Conservation (phyloP, 768 basidiomycete species). For the Suillus alpinus region DNA sequence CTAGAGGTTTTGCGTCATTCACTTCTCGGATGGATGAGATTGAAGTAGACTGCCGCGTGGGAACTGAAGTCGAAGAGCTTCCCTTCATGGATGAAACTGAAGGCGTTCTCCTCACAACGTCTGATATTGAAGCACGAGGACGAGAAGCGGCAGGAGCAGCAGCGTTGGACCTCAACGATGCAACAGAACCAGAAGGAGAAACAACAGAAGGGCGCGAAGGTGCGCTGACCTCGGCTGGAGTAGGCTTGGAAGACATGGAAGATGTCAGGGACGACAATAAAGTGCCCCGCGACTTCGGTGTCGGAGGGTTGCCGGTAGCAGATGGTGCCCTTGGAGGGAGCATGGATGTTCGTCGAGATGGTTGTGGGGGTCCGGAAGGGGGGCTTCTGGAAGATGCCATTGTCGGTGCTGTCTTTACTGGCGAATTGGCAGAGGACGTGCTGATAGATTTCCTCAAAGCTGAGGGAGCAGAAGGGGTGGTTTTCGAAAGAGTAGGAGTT, state of each 20-base stretch:
- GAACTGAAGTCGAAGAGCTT: conserved; percentile 31
- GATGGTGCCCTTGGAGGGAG: conserved; percentile 34
- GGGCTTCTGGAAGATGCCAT: conserved; percentile 32
- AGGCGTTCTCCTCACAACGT: conserved; percentile 54
- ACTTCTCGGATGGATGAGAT: conserved; percentile 75
- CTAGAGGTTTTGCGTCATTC: conserved; percentile 54
- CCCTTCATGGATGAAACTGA: conserved; percentile 35
- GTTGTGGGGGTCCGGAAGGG: conserved; percentile 29
- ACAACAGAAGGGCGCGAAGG: conserved; percentile 47
- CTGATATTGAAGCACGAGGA: conserved; percentile 68
- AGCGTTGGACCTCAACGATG: conserved; percentile 44
- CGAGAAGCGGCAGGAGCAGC: conserved; percentile 37
- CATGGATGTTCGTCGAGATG: conserved; percentile 31
- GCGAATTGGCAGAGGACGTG: conserved; percentile 26
- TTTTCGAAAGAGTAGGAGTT: conserved; percentile 30
- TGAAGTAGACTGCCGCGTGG: conserved; percentile 52
- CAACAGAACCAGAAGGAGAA: conserved; percentile 53
- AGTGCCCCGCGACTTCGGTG: conserved; percentile 36
- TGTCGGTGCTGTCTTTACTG: conserved; percentile 28
- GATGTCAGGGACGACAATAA: conserved; percentile 26
- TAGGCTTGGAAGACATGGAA: conserved; percentile 18
- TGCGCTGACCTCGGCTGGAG: conserved; percentile 20
- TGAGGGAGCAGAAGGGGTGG: conserved; percentile 23
- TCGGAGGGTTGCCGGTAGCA: conserved; percentile 36
- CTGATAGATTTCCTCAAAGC: conserved; percentile 27